phyloP scores from a whole-genome alignment of 768 basidiomycete species.

The Gloeophyllum trabeum region DNA sequence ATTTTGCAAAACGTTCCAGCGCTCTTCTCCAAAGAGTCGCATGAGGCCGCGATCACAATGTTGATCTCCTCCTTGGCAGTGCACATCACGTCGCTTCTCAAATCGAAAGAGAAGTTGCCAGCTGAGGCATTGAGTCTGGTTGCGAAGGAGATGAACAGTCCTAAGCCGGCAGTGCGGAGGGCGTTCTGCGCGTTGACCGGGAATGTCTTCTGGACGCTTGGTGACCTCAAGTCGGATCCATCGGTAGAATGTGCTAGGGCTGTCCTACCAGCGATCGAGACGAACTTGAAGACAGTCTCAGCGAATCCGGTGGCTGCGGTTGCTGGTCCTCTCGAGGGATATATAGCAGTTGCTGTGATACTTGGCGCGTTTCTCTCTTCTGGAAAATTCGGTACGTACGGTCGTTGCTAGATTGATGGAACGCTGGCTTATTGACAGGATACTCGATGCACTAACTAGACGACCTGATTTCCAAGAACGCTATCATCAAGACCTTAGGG shows the following conservation, averaged over 20 bases:
- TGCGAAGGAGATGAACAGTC: constrained; percentile 58
- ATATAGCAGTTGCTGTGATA: constrained; percentile 59
- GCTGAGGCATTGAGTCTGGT: constrained; percentile 36
- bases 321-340: constrained; percentile 75
- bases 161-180: constrained; percentile 52
- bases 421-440: too few relatives aligned
- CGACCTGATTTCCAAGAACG: constrained; percentile 35
- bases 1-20: constrained; percentile 29
- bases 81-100: constrained; percentile 51
- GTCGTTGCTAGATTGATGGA: too few relatives aligned
- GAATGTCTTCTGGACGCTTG: constrained; percentile 38
- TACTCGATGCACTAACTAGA: constrained; percentile 30
- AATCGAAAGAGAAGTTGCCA: constrained; percentile 26
- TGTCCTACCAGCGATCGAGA: constrained; percentile 54
- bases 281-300: constrained; percentile 52
- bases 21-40: constrained; percentile 63
- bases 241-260: constrained; percentile 40
- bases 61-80: constrained; percentile 42
- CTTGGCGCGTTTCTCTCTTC: constrained; percentile 47
- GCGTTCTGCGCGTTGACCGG: constrained; percentile 59
- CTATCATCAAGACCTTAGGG: constrained; percentile 33
- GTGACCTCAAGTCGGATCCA: constrained; percentile 24
- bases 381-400: constrained; percentile 50
- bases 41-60: constrained; percentile 48
- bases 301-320: constrained; percentile 46